phyloP scores from a whole-genome alignment of 2,329 filamentous ascomycete genomes.

The Claviceps sorghi region DNA sequence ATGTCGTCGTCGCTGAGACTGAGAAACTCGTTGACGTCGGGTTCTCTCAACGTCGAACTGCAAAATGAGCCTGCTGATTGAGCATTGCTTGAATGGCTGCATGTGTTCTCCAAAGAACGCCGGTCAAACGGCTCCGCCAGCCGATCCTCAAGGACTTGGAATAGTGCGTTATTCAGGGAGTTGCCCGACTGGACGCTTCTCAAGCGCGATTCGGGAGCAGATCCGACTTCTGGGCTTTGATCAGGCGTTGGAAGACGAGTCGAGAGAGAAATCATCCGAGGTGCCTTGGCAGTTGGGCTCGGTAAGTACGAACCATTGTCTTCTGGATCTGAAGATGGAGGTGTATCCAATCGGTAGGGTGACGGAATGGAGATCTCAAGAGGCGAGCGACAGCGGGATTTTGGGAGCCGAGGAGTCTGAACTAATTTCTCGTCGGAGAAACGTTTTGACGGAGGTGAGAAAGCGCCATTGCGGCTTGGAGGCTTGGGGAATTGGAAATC shows the following conservation, averaged over 20 bases:
- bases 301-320: slow-evolving; percentile 8
- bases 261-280: slow-evolving; percentile 5
- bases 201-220: slow-evolving; percentile 13
- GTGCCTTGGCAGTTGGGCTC: slow-evolving; percentile 7
- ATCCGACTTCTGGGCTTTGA: slow-evolving; percentile 17
- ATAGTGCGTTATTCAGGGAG: slow-evolving; percentile 14
- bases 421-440: slow-evolving; percentile 9
- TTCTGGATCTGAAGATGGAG: slow-evolving; percentile 18
- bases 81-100: slow-evolving; percentile 18
- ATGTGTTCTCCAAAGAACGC: slow-evolving; percentile 12
- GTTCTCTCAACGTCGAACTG: slow-evolving; percentile 31
- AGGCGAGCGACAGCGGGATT: slow-evolving; percentile 13
- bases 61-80: slow-evolving; percentile 16
- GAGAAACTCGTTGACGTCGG: slow-evolving; percentile 38
- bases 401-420: slow-evolving; percentile 13
- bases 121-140: slow-evolving; percentile 14
- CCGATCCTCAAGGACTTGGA: slow-evolving; percentile 14
- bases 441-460: slow-evolving; percentile 12
- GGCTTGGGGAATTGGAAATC: slow-evolving; percentile 25
- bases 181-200: slow-evolving; percentile 16
- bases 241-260: slow-evolving; percentile 17
- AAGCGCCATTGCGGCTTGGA: slow-evolving; percentile 15
- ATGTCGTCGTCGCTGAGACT: slow-evolving; percentile 43
- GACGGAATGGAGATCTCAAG: slow-evolving; percentile 9
- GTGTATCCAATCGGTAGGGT: slow-evolving; percentile 16